phyloP scores from a whole-genome alignment of 2,329 filamentous ascomycete genomes.

The Colletotrichum euphorbiae region DNA sequence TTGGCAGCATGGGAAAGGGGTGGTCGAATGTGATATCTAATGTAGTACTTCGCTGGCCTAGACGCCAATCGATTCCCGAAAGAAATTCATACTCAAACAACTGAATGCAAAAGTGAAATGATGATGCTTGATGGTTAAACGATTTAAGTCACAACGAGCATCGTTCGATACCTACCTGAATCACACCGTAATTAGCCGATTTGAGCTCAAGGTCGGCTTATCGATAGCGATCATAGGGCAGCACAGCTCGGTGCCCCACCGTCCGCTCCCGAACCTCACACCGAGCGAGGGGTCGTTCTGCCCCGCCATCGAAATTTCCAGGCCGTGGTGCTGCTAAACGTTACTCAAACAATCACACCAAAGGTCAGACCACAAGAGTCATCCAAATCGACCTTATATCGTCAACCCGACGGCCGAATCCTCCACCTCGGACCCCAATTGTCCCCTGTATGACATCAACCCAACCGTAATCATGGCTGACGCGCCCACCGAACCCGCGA shows the following conservation, averaged over 20 bases:
- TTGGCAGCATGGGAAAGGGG: constrained; percentile 15
- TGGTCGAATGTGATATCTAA: constrained; percentile 14
- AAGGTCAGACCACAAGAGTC: constrained; percentile 27
- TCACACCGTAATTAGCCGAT: too few relatives aligned
- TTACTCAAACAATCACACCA: constrained; percentile 24
- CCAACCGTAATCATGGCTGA: constrained; percentile 49
- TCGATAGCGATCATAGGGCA: constrained; percentile 10
- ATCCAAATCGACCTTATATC: neutral
- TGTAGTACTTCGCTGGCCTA: constrained; percentile 5
- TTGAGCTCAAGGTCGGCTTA: neutral
- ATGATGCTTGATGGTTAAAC: neutral
- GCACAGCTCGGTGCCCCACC: constrained; percentile 12
- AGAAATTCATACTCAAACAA: neutral
- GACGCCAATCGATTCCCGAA: constrained; percentile 27
- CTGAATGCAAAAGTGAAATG: neutral
- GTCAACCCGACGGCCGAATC: neutral
- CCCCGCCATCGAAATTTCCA: constrained; percentile 38
- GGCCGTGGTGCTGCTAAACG: neutral
- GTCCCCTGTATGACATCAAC: neutral
- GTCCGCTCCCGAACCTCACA: neutral
- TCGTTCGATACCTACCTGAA: neutral
- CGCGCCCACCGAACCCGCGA: constrained; percentile 45
- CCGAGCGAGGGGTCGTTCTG: constrained; percentile 34
- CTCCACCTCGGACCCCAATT: neutral
- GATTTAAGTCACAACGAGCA: neutral